Conservation (phyloP, 2,329 filamentous ascomycete genomes). For the Neurospora sp. region DNA sequence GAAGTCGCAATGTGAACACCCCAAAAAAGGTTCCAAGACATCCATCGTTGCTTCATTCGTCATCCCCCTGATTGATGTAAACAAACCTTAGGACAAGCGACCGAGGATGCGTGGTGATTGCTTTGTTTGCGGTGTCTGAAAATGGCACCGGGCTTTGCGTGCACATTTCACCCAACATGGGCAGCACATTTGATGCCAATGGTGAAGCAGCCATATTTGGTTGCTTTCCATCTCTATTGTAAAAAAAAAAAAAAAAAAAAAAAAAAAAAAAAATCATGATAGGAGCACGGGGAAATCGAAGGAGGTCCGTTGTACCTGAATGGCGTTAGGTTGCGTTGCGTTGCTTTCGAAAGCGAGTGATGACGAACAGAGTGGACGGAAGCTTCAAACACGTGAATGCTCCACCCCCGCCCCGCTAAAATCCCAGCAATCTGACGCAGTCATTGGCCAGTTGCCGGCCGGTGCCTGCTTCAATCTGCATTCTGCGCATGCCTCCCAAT, state of each 20-base stretch:
- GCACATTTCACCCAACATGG: background rate
- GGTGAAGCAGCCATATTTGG: background rate
- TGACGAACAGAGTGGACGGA: conserved; percentile 9
- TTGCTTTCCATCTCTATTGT: background rate
- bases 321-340: background rate
- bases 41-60: background rate
- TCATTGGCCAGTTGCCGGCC: conserved; percentile 11
- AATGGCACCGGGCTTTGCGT: background rate
- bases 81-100: background rate
- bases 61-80: background rate
- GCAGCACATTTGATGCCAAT: background rate
- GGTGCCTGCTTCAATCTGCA: conserved; percentile 11
- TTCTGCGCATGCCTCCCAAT: conserved; percentile 15
- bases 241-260: background rate
- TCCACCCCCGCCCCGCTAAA: conserved; percentile 9
- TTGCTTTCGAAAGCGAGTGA: conserved; percentile 1
- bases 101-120: background rate
- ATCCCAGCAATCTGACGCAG: background rate
- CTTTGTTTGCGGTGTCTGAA: background rate
- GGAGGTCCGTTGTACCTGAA: background rate
- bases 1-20: background rate
- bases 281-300: background rate
- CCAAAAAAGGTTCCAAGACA: background rate
- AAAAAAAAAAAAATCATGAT: background rate
- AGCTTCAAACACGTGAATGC: conserved; percentile 11